phyloP scores from a whole-genome alignment of 305 asterid genomes.

The Solanum hybrid region DNA sequence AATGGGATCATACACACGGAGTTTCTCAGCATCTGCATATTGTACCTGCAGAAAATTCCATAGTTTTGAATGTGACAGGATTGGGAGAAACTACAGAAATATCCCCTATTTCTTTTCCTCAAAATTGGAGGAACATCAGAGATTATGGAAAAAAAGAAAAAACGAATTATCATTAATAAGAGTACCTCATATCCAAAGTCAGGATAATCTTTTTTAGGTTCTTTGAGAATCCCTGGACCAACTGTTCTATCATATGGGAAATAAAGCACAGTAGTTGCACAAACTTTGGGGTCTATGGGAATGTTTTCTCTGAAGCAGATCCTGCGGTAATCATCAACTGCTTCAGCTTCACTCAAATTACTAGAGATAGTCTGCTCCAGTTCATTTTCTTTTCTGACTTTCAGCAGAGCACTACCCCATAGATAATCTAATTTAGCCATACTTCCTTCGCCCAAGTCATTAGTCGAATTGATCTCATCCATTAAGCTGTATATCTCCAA shows the following conservation, averaged over 20 bases:
- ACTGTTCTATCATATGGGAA: constrained; percentile 58
- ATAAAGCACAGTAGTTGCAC: constrained; percentile 69
- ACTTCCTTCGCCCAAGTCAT: constrained; percentile 46
- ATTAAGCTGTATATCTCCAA: constrained; percentile 62
- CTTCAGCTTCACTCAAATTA: constrained; percentile 31
- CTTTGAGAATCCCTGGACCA: constrained; percentile 23
- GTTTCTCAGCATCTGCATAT: constrained; percentile 24
- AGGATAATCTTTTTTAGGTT: constrained; percentile 31
- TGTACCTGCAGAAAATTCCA: constrained; percentile 36
- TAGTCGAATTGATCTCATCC: constrained; percentile 49
- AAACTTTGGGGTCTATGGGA: constrained; percentile 75
- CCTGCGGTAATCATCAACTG: constrained; percentile 39
- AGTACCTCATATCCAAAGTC: constrained; percentile 43
- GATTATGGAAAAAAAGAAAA: constrained; percentile 11
- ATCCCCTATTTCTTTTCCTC: background rate
- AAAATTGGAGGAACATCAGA: background rate
- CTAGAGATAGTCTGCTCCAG: constrained; percentile 23
- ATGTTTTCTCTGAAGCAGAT: constrained; percentile 66
- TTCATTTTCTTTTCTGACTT: constrained; percentile 45
- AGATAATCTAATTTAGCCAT: constrained; percentile 60
- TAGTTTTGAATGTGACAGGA: background rate
- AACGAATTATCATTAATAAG: background rate
- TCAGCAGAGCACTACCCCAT: constrained; percentile 74
- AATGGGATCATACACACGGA: constrained; percentile 68
- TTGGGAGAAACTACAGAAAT: constrained; percentile 1